Base-by-base conservation (phyloP, 352 stramenopile species). In the Globisporangium irregulare region DNA sequence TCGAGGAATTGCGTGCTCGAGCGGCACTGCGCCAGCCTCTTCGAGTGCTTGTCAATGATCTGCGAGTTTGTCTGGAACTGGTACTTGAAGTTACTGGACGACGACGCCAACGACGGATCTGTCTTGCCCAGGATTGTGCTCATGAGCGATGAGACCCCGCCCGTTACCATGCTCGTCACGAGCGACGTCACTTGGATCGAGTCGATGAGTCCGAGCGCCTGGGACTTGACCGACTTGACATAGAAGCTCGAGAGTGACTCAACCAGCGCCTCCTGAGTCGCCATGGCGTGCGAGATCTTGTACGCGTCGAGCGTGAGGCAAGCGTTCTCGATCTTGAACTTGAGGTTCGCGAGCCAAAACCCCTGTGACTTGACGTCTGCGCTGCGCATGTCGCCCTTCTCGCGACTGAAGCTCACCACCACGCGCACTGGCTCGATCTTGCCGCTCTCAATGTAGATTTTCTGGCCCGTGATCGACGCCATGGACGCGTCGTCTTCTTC, bases 241-340 rank as follows among this genome's bases (percentile, higher is more conserved):
- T 95, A 95, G 59, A 94, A 95, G 18, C 68, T 74, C 9, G 67
- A 69, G 43, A 95, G 78, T 8, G 86, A 83, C 34, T 80, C 81
- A n/a, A 85, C 34, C 3, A 95, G 70, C 48, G 81, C 86, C 46
- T 94, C 84, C 58, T 93, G 82, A 4, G 87, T 94, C 9, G 84
- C 86, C 64, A 94, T 66, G 12, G 86, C 87, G 36, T 92, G 81
- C 2, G 79, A 73, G 25, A 95, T 41, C 36, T 75, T 77, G 69
- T 89, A 95, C 20, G 75, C 80, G 25, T 89, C 81, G 1, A 95
- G 72, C 4, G 79, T 86, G n/a, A 95, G 66, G 62, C 82, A 93
- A 22, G 87, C 87, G 66, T 94, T 92, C 51, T 95, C 87, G 64
- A 95, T 94, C 75, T 92, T 89, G 60, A 95, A 66, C 69, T 94